Evolutionary conservation across 2,329 filamentous ascomycete genomes (phyloP).

Genomic region (Fusarium pseudocircinatum): DNA sequence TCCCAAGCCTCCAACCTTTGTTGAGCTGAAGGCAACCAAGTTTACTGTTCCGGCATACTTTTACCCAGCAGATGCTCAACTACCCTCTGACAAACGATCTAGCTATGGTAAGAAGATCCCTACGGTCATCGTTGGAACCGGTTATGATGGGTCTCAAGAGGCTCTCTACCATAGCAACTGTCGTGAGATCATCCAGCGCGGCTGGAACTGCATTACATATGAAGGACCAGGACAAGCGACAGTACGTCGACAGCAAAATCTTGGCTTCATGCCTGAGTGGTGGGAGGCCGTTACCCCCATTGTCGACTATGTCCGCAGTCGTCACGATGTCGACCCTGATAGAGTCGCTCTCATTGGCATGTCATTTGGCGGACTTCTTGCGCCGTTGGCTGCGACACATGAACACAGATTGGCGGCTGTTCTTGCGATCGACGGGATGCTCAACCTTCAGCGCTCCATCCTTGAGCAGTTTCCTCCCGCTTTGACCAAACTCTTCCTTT

Average conservation of each 20-base stretch:
- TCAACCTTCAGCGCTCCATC: background rate
- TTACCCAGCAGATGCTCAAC: constrained; percentile 29
- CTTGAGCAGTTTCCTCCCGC: background rate
- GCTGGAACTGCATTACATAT: constrained; percentile 56
- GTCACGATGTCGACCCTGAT: constrained; percentile 44
- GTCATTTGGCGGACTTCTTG: constrained; percentile 54
- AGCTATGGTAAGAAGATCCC: constrained; percentile 40
- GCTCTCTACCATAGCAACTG: constrained; percentile 53
- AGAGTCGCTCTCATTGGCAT: constrained; percentile 52
- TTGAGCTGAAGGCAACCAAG: constrained; percentile 42
- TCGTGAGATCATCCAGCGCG: constrained; percentile 49
- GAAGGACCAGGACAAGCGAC: constrained; percentile 58
- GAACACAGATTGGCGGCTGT: constrained; percentile 53
- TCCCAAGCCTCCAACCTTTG: constrained; percentile 48
- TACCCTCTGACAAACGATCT: background rate
- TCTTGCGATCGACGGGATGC: background rate
- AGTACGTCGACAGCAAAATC: constrained; percentile 50
- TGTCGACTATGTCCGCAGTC: constrained; percentile 49
- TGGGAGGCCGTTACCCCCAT: constrained; percentile 52
- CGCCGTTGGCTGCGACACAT: constrained; percentile 53
- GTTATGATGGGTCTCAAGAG: constrained; percentile 56
- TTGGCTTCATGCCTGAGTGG: constrained; percentile 57
- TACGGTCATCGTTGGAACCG: constrained; percentile 53
- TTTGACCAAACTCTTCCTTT: background rate
- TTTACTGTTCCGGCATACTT: constrained; percentile 51